Percentiles rank a stretch among this genome's conserved stretches.
phyloP scores from a whole-genome alignment of 306 rosid genomes.

The Trichosanthes truncata region DNA sequence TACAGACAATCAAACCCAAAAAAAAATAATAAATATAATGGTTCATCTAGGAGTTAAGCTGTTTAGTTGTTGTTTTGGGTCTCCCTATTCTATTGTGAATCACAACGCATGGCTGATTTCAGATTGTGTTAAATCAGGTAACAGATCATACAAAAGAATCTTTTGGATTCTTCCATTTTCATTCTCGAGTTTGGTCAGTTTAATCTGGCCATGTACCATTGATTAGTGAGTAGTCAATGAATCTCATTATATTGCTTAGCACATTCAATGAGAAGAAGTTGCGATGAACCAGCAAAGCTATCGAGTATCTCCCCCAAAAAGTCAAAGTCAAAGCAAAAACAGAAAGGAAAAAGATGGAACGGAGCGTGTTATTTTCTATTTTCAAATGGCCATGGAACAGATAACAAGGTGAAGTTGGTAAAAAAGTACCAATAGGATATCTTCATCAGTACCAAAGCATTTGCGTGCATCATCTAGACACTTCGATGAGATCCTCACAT shows the following conservation, averaged over 20 bases:
- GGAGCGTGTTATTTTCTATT: not conserved
- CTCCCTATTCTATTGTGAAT: not conserved
- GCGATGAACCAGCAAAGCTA: not conserved
- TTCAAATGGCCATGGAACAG: not conserved
- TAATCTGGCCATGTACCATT: not conserved
- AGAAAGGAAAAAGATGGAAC: not conserved
- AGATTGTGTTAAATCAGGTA: not conserved
- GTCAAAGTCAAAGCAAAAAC: not conserved
- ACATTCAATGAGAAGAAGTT: not conserved
- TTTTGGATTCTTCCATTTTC: not conserved
- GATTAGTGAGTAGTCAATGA: not conserved
- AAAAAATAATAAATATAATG: not conserved
- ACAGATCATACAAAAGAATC: not conserved
- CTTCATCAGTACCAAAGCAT: slow-evolving; percentile 95
- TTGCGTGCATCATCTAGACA: slow-evolving; percentile 86
- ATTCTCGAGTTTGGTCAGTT: not conserved
- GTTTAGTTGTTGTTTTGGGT: not conserved
- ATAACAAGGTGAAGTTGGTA: slow-evolving; percentile 8
- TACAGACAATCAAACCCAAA: slow-evolving; percentile 17
- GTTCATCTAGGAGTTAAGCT: not conserved
- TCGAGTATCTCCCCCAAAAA: not conserved
- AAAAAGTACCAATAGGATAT: slow-evolving; percentile 70
- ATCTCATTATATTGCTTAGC: not conserved
- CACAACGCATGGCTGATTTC: not conserved
- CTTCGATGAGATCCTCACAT: slow-evolving; percentile 56